Evolutionary conservation across 257 asterid species (phyloP).

Genomic region (Solanum pennellii): DNA sequence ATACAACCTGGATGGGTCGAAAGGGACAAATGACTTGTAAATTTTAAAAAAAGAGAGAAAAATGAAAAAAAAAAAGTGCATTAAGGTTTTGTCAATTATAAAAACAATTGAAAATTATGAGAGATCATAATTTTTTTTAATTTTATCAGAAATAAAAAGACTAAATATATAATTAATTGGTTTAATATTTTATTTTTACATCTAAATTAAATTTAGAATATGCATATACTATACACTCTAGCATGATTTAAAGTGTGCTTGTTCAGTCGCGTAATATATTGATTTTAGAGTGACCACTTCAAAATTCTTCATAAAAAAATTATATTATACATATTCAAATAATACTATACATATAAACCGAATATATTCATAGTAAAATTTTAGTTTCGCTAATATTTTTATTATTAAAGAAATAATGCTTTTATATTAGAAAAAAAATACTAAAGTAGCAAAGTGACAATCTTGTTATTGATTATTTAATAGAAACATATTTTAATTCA

Average conservation of each 20-base stretch:
- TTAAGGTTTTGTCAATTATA: not conserved
- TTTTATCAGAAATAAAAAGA: not conserved
- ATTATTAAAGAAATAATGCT: not conserved
- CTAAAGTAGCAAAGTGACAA: not conserved
- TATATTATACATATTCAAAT: too few species aligned
- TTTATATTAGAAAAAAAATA: not conserved
- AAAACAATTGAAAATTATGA: not conserved
- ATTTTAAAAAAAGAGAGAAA: not conserved
- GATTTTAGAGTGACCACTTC: not conserved
- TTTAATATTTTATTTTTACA: not conserved
- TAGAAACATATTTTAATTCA: not conserved
- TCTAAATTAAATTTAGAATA: not conserved
- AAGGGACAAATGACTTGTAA: slow-evolving; percentile 2
- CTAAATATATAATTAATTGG: not conserved
- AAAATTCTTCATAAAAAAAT: too few species aligned
- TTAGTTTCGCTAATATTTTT: too few species aligned
- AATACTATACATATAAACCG: too few species aligned
- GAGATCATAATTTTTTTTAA: not conserved
- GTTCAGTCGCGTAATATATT: not conserved
- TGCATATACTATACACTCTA: not conserved
- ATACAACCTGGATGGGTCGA: not conserved
- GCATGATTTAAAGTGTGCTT: not conserved
- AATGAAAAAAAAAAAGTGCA: not conserved
- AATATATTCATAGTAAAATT: too few species aligned
- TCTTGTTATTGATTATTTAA: not conserved